Conservation (phyloP, 371 early-diverging fungal genomes). For the Mortierella sp. region DNA sequence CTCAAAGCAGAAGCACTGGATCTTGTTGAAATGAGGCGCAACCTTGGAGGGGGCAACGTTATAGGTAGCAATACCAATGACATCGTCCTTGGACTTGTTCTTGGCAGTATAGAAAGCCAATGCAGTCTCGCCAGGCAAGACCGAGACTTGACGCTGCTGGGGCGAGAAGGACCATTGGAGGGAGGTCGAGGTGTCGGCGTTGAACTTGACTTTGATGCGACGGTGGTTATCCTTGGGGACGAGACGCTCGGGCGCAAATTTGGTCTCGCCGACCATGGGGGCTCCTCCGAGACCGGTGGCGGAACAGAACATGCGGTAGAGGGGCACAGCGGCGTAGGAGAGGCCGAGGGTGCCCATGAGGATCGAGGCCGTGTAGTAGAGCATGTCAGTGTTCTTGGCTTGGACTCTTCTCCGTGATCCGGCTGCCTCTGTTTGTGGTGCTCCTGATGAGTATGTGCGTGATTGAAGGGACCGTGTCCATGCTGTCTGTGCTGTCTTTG, state of each 20-base stretch:
- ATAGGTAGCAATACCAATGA: slow-evolving; percentile 98
- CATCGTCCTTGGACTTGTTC: slow-evolving; percentile 89
- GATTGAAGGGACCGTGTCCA: background rate
- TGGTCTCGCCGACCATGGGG: slow-evolving; percentile 73
- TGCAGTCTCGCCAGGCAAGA: slow-evolving; percentile 97
- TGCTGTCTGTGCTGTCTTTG: background rate
- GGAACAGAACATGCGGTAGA: slow-evolving; percentile 95
- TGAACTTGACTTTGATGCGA: slow-evolving; percentile 89
- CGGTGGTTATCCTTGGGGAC: slow-evolving; percentile 71
- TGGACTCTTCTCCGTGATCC: slow-evolving; percentile 34
- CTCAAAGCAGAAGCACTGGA: slow-evolving; percentile 99
- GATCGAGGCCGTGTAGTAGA: slow-evolving; percentile 82
- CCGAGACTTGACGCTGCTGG: slow-evolving; percentile 85
- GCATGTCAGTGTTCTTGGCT: slow-evolving; percentile 50
- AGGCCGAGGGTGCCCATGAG: slow-evolving; percentile 90
- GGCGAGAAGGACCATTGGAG: slow-evolving; percentile 95
- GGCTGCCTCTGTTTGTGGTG: slow-evolving; percentile 35
- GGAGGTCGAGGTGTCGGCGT: slow-evolving; percentile 82
- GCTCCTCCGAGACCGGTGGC: slow-evolving; percentile 95
- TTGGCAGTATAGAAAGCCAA: slow-evolving; percentile 97
- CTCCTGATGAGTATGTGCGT: slow-evolving; percentile 20
- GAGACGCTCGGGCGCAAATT: slow-evolving; percentile 72
- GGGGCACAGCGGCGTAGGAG: slow-evolving; percentile 96
- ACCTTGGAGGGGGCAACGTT: slow-evolving; percentile 96
- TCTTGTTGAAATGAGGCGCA: slow-evolving; percentile 97